phyloP scores from a whole-genome alignment of 805 yeast species.

The Isabelozyma pseudorhagii region DNA sequence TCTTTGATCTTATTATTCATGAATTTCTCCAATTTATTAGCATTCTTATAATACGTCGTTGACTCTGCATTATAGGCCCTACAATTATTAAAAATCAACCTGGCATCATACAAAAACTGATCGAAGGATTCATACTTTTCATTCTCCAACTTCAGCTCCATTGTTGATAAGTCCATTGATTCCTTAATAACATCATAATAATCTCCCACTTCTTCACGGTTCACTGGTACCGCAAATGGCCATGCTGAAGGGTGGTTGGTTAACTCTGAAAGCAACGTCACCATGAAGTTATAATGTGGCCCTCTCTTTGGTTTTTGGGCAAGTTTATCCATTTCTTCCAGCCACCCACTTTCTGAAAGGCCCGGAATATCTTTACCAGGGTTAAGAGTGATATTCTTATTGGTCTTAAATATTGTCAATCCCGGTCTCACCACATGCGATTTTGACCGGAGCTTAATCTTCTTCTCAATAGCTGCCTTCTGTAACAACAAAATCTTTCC shows the following conservation, averaged over 20 bases:
- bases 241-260: constrained; percentile 96
- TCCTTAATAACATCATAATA: constrained; percentile 95
- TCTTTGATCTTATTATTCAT: constrained; percentile 80
- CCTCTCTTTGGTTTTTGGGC: constrained; percentile 94
- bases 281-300: constrained; percentile 93
- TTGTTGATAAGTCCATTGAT: constrained; percentile 96
- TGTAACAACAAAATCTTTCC: constrained; percentile 82
- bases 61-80: constrained; percentile 89
- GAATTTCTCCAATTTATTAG: constrained; percentile 89
- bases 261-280: constrained; percentile 79
- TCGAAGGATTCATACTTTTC: constrained; percentile 90
- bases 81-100: constrained; percentile 85
- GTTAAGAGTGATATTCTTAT: constrained; percentile 51
- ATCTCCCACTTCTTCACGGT: constrained; percentile 91
- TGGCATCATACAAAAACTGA: constrained; percentile 85
- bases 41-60: constrained; percentile 94
- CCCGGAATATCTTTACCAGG: constrained; percentile 85
- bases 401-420: constrained; percentile 57
- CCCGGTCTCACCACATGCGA: constrained; percentile 85
- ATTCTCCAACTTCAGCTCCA: constrained; percentile 90
- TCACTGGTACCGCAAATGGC: constrained; percentile 96
- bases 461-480: constrained; percentile 85
- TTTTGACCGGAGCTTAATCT: constrained; percentile 74
- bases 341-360: constrained; percentile 92
- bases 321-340: constrained; percentile 94